Evolutionary conservation across 352 stramenopile species (phyloP).

Genomic region (Phytophthora ramorum): DNA sequence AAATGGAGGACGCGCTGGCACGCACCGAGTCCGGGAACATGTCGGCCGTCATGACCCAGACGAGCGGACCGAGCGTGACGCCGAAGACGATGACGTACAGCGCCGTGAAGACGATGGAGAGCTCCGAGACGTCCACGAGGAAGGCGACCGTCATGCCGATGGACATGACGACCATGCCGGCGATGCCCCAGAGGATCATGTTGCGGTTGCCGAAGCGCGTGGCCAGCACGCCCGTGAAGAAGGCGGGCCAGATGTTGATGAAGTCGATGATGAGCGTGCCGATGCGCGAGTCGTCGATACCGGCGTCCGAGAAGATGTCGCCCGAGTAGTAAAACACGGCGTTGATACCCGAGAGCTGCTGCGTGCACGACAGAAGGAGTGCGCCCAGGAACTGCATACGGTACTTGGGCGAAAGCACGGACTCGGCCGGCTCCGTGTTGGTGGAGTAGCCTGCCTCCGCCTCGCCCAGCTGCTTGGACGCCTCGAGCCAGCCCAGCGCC

Average conservation of each 20-base stretch:
- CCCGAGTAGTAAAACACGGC: no score
- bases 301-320: no score
- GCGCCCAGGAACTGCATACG: conserved; percentile 32
- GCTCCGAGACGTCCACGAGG: conserved; percentile 35
- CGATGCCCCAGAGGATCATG: conserved; percentile 59
- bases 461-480: conserved; percentile 23
- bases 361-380: conserved; percentile 49
- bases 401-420: conserved; percentile 36
- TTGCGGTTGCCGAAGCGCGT: conserved; percentile 56
- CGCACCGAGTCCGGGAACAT: conserved; percentile 37
- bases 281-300: no score
- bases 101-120: conserved; percentile 58
- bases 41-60: no score
- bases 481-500: conserved; percentile 6
- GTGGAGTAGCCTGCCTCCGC: neutral
- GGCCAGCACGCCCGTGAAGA: no score
- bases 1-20: conserved; percentile 42
- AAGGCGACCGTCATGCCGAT: conserved; percentile 59
- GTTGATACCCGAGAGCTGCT: conserved; percentile 57
- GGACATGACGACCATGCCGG: conserved; percentile 54
- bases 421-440: conserved; percentile 15
- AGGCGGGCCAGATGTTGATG: no score
- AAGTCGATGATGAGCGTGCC: no score
- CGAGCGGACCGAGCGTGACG: no score
- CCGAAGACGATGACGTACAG: no score